Base-by-base conservation (phyloP, 2,329 filamentous ascomycete genomes). In the Eutypella sp. region DNA sequence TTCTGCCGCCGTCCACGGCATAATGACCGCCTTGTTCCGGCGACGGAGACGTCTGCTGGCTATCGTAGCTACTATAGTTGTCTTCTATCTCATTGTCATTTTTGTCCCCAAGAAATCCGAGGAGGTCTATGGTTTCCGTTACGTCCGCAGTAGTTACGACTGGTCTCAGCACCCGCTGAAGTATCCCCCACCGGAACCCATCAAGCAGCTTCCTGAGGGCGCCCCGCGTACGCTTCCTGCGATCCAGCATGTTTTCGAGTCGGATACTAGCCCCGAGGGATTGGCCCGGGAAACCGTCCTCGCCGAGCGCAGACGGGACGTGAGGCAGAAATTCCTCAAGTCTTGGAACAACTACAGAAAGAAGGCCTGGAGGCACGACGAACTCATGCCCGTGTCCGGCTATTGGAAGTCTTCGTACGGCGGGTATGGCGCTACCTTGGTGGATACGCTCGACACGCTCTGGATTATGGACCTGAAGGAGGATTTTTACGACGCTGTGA, bases 371-470 rank as follows among this genome's bases (percentile, higher is more conserved):
- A 58, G 72, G 40, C 63, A 68, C 15, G 76, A 81, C 49, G 76
- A 80, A 59, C 58, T 80, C 8, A 57, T 62, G 22, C 76, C 76
- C 10, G 63, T 79, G 3, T 67, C 67, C 16, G 75, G 74, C 34
- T 56, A 57, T n/a, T 66, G 58, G 16, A 74, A 69, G 47, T 70
- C 75, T 45, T 62, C 64, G 0, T 78, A 78, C 53, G 74, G 75
- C 9, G 73, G 74, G 20, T 81, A 77, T 71, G 78, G 70, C 1
- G 80, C 79, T 3, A 82, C 79, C 0, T 60, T 84, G 41, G 73
- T 84, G 20, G 81, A 85, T 56, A 65, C 73, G 0, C 67, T 84
- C 42, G 80, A 84, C 49, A 81, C 79, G 0, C 70, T 84, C 2
- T 77, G 73, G 69, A 82, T 85, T 39, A 81, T 84, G 79, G 79